A percentile compares a stretch with the other conserved stretches of the same genome.
phyloP scores from a whole-genome alignment of 2,329 filamentous ascomycete genomes.

The Dichotomopilus funicola region DNA sequence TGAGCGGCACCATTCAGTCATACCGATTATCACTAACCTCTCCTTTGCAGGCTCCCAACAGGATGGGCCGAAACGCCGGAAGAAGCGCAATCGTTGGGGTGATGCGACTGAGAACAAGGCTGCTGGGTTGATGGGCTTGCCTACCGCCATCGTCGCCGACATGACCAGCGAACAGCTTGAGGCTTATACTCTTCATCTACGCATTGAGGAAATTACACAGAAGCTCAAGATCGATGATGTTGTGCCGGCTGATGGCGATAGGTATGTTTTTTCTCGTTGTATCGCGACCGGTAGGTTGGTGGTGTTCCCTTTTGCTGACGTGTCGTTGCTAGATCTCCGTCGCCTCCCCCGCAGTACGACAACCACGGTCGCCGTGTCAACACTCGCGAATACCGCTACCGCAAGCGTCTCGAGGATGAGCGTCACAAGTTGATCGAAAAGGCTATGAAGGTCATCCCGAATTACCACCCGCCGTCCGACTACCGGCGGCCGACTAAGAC shows the following conservation, averaged over 20 bases:
- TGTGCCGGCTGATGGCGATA: constrained; percentile 89
- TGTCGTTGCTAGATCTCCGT: constrained; percentile 65
- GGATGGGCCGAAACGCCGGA: constrained; percentile 81
- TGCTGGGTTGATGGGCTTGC: constrained; percentile 92
- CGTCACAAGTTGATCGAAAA: constrained; percentile 98
- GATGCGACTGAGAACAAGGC: constrained; percentile 98
- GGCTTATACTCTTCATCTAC: constrained; percentile 90
- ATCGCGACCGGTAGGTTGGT: not conserved
- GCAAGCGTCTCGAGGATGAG: constrained; percentile 96
- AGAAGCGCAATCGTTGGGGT: constrained; percentile 98
- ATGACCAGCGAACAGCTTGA: constrained; percentile 99
- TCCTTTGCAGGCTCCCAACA: constrained; percentile 41
- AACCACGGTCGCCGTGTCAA: constrained; percentile 99
- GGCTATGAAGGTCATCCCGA: constrained; percentile 99
- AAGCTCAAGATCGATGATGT: constrained; percentile 99
- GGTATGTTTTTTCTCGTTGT: constrained; percentile 53
- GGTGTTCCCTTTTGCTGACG: constrained; percentile 16
- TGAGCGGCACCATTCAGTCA: not conserved
- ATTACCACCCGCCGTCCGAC: constrained; percentile 97
- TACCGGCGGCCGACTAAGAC: constrained; percentile 99
- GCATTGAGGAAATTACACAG: constrained; percentile 98
- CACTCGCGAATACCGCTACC: constrained; percentile 96
- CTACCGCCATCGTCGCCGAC: constrained; percentile 90
- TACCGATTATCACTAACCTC: constrained; percentile 12
- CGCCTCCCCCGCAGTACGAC: constrained; percentile 93